Evolutionary conservation across 768 basidiomycete species (phyloP), one percentile per base, ranked within the genome.

Genomic region (Lactifluus pinguis): DNA sequence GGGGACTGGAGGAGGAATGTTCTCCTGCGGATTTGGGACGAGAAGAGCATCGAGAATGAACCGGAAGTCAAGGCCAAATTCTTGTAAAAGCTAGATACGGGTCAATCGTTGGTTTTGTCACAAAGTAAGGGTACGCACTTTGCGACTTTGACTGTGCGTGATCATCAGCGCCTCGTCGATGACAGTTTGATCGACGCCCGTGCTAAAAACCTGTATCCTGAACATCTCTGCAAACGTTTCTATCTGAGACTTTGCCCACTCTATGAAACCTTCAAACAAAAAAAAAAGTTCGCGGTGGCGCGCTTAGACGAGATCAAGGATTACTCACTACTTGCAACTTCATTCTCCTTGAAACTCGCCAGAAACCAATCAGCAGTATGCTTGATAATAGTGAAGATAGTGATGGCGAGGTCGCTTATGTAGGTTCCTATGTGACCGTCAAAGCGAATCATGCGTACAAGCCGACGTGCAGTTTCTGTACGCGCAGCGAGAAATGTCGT

Each of bases 281-380:
- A 36, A 58, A 47, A 11, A 21, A 36, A 11, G 19, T n/a, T 34
- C 49, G 36, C 36, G 54, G 41, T 29, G 29, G 29, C 45, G 29
- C 25, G 47, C 36, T 4, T 9, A 47, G 29, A 48, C n/a, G 34
- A 29, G 48, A 36, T 25, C 55, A 8, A 57, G 13, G 19, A 10
- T 17, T 56, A 78, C 91, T 64, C 67, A 95, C 95, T 82, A 60
- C 92, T 95, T 0, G 95, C 88, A 63, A 91, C 90, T 65, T 93
- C 86, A 69, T 97, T 94, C 72, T 98, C 97, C 72, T 87, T 90
- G 74, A 97, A 99, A 59, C 92, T 94, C 0, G 88, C 86, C 66
- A 98, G 77, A 72, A 92, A 99, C 97, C 97, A 99, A 73, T 99
- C 95, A 14, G 92, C 92, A 1, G 95, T 97, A 69, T 98, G 92